Base-by-base conservation (phyloP, 2,329 filamentous ascomycete species). In the Hymenoscyphus linearis region DNA sequence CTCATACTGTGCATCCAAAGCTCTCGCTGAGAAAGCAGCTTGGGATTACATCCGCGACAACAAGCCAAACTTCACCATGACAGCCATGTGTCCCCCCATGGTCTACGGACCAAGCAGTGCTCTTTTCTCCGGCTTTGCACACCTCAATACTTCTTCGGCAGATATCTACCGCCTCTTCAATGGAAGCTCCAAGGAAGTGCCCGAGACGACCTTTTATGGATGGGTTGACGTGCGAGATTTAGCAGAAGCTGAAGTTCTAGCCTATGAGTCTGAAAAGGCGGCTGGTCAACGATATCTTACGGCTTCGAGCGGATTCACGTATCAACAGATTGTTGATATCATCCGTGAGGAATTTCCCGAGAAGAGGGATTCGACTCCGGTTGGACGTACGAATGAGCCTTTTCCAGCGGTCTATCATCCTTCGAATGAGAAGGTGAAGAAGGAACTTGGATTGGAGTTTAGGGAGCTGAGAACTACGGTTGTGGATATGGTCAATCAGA, bases 131-230 rank as follows among this genome's bases (percentile, higher is more conserved):
- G 80, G 77, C 25, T 77, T 89, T 1, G 80, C 84, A 10, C 76
- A 76, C 1, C 76, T 91, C 64, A 92, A 92, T 75, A 89, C 86
- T 0, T 89, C 86, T 6, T 90, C 90, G 70, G 80, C 85, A 66
- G 82, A 86, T 36, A 81, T 91, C 63, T 78, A 83, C n/a, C 79
- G 85, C 60, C 76, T 89, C 50, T 78, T 87, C n/a, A 80, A 79
- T n/a, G 88, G 88, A 2, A 66, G 60, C 18, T 80, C 81, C 61
- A 85, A 83, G 63, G 76, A 78, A 18, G 77, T 88, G 9, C 77
- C 81, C 0, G 76, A 82, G 0, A 87, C 83, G 0, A 10, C 10
- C 2, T 70, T 67, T 50, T 69, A 54, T 36, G 80, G 78, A 0
- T 88, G 80, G 73, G 83, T 87, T 2, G 80, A 84, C 66, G 81